Percentiles rank a stretch among this genome's conserved stretches.
These are phyloP conservation scores for Colletotrichum sp. DNA, from an alignment of 2,329 filamentous ascomycete species.

Conservation along the genomic window DNA sequence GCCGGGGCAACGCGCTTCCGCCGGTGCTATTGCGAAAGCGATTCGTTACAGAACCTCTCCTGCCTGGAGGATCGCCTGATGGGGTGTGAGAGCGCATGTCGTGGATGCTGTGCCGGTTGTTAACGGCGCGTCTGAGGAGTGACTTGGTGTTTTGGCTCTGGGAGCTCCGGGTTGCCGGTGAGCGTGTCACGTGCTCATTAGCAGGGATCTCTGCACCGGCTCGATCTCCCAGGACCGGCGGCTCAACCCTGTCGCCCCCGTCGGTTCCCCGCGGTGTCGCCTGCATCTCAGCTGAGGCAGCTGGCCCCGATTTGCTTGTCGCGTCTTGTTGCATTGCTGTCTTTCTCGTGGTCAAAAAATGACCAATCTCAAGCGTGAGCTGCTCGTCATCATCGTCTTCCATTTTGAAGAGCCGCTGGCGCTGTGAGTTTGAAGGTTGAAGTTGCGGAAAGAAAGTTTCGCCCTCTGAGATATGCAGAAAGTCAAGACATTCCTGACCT, in stretches of 20 bases:
- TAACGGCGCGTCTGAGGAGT: conserved; percentile 10
- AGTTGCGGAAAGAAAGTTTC: not conserved
- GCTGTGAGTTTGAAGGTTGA: not conserved
- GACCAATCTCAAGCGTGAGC: not conserved
- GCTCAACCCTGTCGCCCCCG: not conserved
- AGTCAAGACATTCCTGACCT: not conserved
- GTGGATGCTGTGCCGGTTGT: conserved; percentile 28
- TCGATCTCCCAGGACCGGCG: not conserved
- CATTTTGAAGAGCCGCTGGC: not conserved
- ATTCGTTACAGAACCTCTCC: conserved; percentile 32
- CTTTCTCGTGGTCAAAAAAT: not conserved
- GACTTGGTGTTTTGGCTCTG: conserved; percentile 14
- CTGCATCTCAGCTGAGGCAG: not conserved
- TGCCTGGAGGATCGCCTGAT: conserved; percentile 30
- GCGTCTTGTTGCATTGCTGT: not conserved
- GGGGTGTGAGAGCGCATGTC: conserved; percentile 30
- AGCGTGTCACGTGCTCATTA: not conserved
- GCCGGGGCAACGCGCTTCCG: conserved; percentile 38
- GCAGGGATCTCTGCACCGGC: not conserved
- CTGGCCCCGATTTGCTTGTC: not conserved
- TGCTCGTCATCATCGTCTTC: not conserved
- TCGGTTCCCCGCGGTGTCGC: not conserved
- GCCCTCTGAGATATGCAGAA: not conserved
- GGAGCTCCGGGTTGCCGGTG: not conserved
- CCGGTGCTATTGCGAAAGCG: conserved; percentile 41